phyloP scores from a whole-genome alignment of 768 basidiomycete species.

The Zangia roseola region DNA sequence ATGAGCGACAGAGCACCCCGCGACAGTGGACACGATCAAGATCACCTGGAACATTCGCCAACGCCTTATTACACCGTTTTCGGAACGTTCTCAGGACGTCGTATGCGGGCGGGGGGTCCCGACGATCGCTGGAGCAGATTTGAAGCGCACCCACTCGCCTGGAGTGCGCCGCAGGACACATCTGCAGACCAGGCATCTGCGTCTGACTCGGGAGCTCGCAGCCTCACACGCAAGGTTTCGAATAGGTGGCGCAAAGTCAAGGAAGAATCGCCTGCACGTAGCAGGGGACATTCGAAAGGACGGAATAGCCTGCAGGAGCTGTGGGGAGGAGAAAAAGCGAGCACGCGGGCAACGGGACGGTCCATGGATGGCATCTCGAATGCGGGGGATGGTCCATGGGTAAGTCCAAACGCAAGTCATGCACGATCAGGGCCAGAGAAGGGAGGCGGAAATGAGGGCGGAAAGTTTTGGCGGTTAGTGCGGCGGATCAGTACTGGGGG shows the following conservation, averaged over 20 bases:
- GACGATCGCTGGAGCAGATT: constrained; percentile 32
- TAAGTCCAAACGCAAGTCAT: constrained; percentile 11
- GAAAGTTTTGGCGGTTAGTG: constrained; percentile 65
- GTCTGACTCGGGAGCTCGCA: constrained; percentile 16
- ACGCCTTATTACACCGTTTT: constrained; percentile 60
- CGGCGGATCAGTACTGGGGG: constrained; percentile 67
- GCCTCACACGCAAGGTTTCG: constrained; percentile 38
- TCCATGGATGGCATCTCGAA: constrained; percentile 20
- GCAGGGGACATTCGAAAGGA: constrained; percentile 15
- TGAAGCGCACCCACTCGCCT: constrained; percentile 3
- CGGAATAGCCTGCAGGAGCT: constrained; percentile 37
- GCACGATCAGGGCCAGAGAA: constrained; percentile 16
- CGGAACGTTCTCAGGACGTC: constrained; percentile 44
- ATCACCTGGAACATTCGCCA: constrained; percentile 12
- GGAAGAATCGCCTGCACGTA: constrained; percentile 28
- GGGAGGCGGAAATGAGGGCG: constrained; percentile 29
- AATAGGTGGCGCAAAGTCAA: constrained; percentile 30
- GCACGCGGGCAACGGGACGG: constrained; percentile 5
- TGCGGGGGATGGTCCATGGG: constrained; percentile 9
- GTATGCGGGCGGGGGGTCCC: constrained; percentile 44
- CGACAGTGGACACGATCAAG: constrained; percentile 13
- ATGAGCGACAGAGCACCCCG: constrained; percentile 9
- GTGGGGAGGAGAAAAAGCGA: constrained; percentile 9
- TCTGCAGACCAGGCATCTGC: constrained; percentile 5
- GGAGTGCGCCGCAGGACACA: not conserved